These are phyloP conservation scores for Curvularia spicifera DNA, from an alignment of 2,329 filamentous ascomycete species.

Conservation along the genomic window DNA sequence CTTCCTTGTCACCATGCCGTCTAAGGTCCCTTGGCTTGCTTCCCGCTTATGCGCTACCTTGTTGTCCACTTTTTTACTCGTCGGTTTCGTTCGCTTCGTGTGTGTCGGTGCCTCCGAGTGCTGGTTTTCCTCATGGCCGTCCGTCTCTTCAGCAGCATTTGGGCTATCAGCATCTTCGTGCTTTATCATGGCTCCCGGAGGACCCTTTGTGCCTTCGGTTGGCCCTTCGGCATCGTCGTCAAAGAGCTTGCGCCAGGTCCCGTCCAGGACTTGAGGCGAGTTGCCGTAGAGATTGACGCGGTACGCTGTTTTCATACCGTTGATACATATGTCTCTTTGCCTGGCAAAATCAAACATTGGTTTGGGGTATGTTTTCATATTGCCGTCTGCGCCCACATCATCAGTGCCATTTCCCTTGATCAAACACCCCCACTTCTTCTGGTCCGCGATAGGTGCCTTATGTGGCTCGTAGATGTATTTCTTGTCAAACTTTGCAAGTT, in stretches of 20 bases:
- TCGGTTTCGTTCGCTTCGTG: conserved; percentile 26
- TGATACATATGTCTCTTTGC: conserved; percentile 67
- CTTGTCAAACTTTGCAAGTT: conserved; percentile 65
- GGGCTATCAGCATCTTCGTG: conserved; percentile 25
- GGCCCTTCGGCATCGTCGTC: conserved; percentile 55
- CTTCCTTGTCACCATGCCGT: conserved; percentile 40
- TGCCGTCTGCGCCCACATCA: conserved; percentile 47
- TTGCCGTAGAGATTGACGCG: conserved; percentile 68
- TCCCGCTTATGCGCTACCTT: conserved; percentile 65
- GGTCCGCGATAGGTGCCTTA: conserved; percentile 72
- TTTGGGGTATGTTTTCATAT: conserved; percentile 66
- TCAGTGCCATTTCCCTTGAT: conserved; percentile 56
- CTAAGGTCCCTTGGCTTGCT: conserved; percentile 58
- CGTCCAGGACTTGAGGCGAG: conserved; percentile 66
- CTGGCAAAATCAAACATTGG: conserved; percentile 78
- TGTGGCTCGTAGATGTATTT: conserved; percentile 83
- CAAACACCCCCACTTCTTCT: conserved; percentile 70
- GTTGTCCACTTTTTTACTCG: conserved; percentile 65
- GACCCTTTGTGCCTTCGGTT: conserved; percentile 51
- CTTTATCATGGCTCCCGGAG: conserved; percentile 49
- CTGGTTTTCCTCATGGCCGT: conserved; percentile 23
- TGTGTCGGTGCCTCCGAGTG: conserved; percentile 12
- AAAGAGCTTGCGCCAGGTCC: conserved; percentile 62
- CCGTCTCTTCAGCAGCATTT: conserved; percentile 21
- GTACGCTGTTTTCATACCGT: conserved; percentile 75